Conservation (phyloP, 129 eudicot species). For the Logfia minima region DNA sequence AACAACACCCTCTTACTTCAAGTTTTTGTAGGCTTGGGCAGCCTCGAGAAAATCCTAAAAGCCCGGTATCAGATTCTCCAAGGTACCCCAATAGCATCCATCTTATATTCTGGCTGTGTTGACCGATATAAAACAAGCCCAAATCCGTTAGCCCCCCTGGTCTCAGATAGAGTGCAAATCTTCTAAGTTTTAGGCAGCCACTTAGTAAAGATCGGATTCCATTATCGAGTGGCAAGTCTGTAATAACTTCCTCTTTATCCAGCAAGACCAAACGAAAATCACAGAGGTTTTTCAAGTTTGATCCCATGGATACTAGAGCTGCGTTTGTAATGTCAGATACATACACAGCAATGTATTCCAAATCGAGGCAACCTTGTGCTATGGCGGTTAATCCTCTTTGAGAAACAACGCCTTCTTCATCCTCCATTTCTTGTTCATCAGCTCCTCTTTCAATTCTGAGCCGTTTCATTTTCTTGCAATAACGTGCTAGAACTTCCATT, state of each 20-base stretch:
- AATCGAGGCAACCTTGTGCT: slow-evolving; percentile 67
- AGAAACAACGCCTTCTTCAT: slow-evolving; percentile 72
- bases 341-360: slow-evolving; percentile 78
- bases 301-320: slow-evolving; percentile 66
- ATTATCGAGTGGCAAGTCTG: slow-evolving; percentile 82
- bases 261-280: slow-evolving; percentile 86
- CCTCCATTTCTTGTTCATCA: slow-evolving; percentile 78
- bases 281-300: slow-evolving; percentile 55
- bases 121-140: slow-evolving; percentile 77
- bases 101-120: slow-evolving; percentile 60
- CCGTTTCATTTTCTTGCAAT: slow-evolving; percentile 64
- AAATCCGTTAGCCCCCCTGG: slow-evolving; percentile 73
- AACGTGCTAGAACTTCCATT: slow-evolving; percentile 59
- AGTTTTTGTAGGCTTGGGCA: slow-evolving; percentile 77
- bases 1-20: slow-evolving; percentile 73
- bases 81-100: slow-evolving; percentile 88
- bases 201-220: slow-evolving; percentile 75
- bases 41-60: slow-evolving; percentile 69
- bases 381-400: slow-evolving; percentile 78
- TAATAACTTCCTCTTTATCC: slow-evolving; percentile 55
- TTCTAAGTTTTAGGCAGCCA: slow-evolving; percentile 63
- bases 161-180: slow-evolving; percentile 80
- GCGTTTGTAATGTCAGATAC: slow-evolving; percentile 88
- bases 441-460: slow-evolving; percentile 88
- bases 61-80: slow-evolving; percentile 77